These are phyloP conservation scores for Calocera cornea DNA, from an alignment of 768 basidiomycete genomes.

Conservation along the genomic window DNA sequence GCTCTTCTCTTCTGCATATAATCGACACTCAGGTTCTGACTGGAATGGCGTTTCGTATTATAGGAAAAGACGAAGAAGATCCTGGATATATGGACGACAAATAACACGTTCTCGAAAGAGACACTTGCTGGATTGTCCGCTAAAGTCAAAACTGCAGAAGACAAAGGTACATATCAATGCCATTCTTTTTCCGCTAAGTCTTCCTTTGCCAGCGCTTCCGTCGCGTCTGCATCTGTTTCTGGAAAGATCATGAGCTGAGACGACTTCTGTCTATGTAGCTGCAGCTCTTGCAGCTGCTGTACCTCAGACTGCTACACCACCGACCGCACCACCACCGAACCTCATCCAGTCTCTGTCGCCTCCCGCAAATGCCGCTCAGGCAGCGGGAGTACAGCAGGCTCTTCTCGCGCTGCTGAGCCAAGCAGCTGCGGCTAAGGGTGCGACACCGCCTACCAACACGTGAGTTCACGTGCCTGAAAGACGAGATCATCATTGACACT, in stretches of 20 bases:
- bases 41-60: conserved; percentile 12
- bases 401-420: conserved; percentile 57
- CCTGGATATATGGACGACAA: conserved; percentile 93
- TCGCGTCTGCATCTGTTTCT: background rate
- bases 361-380: conserved; percentile 36
- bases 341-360: conserved; percentile 7
- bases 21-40: background rate
- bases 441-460: conserved; percentile 24
- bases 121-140: conserved; percentile 61
- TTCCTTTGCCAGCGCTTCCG: background rate
- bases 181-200: conserved; percentile 8
- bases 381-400: conserved; percentile 23
- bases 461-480: conserved; percentile 22
- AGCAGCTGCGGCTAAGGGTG: conserved; percentile 36
- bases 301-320: conserved; percentile 16
- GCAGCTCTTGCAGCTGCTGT: conserved; percentile 20
- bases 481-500: too few species aligned
- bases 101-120: conserved; percentile 69
- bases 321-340: conserved; percentile 18
- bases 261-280: conserved; percentile 49
- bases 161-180: conserved; percentile 73
- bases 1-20: background rate
- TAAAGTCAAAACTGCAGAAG: conserved; percentile 42
- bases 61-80: conserved; percentile 97
- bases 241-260: conserved; percentile 58